Conservation (phyloP, 2,329 filamentous ascomycete genomes). For the Thelonectria olida region DNA sequence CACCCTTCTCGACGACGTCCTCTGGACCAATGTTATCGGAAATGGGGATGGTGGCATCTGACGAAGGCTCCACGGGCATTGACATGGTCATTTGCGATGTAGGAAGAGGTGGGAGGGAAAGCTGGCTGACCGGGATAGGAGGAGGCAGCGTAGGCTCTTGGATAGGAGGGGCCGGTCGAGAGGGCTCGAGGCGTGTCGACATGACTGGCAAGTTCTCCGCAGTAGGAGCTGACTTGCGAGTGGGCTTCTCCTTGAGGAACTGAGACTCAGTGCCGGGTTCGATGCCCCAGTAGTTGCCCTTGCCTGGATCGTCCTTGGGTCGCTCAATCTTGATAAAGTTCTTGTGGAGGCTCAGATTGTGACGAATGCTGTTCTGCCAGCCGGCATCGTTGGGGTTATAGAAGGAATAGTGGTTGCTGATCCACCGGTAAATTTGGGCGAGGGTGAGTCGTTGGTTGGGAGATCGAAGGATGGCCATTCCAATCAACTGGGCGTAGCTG, state of each 20-base stretch:
- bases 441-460: constrained; percentile 85
- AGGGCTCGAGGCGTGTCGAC: constrained; percentile 64
- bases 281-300: constrained; percentile 97
- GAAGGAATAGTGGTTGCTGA: constrained; percentile 92
- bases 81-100: constrained; percentile 49
- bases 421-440: constrained; percentile 98
- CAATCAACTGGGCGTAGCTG: constrained; percentile 95
- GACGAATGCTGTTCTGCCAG: constrained; percentile 99
- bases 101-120: constrained; percentile 51
- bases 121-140: constrained; percentile 49
- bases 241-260: constrained; percentile 88
- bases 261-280: constrained; percentile 87
- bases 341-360: constrained; percentile 97
- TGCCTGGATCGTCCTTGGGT: constrained; percentile 96
- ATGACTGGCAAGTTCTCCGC: constrained; percentile 68
- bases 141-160: constrained; percentile 60
- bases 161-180: constrained; percentile 51
- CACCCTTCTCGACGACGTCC: constrained; percentile 54
- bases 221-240: constrained; percentile 64
- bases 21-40: constrained; percentile 71
- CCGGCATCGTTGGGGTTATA: constrained; percentile 86
- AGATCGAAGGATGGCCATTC: constrained; percentile 93
- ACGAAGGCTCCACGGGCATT: constrained; percentile 70
- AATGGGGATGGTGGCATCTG: constrained; percentile 79
- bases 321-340: constrained; percentile 95